Evolutionary conservation across 2,329 filamentous ascomycete genomes (phyloP).

Genomic region (Trichoderma citrinoviride): DNA sequence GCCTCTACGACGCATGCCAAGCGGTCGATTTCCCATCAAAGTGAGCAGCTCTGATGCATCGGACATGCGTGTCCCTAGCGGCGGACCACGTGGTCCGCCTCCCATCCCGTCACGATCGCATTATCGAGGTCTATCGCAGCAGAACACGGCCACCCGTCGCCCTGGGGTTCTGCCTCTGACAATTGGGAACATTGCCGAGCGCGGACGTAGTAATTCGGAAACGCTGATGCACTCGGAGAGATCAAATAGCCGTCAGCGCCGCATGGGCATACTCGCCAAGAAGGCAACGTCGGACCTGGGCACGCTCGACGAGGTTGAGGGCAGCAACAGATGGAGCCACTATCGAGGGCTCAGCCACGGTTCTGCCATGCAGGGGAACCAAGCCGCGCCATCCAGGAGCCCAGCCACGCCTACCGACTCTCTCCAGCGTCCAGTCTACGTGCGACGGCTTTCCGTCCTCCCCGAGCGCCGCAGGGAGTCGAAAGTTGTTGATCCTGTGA

Average conservation of each 20-base stretch:
- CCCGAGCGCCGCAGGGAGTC: conserved; percentile 63
- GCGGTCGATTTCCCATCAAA: conserved; percentile 65
- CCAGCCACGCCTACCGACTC: conserved; percentile 58
- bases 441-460: conserved; percentile 60
- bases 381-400: conserved; percentile 43
- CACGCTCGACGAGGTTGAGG: conserved; percentile 60
- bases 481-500: conserved; percentile 57
- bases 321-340: conserved; percentile 64
- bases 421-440: conserved; percentile 59
- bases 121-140: conserved; percentile 70
- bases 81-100: conserved; percentile 64
- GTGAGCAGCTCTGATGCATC: conserved; percentile 70
- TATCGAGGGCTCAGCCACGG: conserved; percentile 65
- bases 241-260: conserved; percentile 54
- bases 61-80: conserved; percentile 65
- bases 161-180: conserved; percentile 71
- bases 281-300: conserved; percentile 55
- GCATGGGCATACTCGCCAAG: conserved; percentile 63
- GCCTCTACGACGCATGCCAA: conserved; percentile 59
- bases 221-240: conserved; percentile 54
- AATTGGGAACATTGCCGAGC: conserved; percentile 67
- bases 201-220: conserved; percentile 64
- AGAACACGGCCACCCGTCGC: conserved; percentile 61
- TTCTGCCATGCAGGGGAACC: conserved; percentile 61
- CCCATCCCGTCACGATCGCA: conserved; percentile 76